phyloP scores from a whole-genome alignment of 352 stramenopile genomes.

The Globisporangium lucens region DNA sequence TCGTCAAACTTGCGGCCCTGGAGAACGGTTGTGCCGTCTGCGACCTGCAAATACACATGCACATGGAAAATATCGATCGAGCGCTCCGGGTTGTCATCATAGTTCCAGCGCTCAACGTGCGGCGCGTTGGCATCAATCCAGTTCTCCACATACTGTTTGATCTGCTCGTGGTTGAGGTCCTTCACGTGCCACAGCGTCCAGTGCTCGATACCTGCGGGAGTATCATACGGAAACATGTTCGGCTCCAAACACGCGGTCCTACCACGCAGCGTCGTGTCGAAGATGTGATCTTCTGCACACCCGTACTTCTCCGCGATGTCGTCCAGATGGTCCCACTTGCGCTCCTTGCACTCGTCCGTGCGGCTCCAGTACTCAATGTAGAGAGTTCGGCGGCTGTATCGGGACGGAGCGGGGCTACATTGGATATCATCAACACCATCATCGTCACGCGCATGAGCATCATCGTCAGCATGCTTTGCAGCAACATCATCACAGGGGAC shows the following conservation, averaged over 20 bases:
- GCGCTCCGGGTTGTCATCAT: slow-evolving; percentile 86
- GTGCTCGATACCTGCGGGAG: slow-evolving; percentile 84
- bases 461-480: slow-evolving; percentile 20
- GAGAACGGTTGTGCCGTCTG: slow-evolving; percentile 46
- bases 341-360: slow-evolving; percentile 85
- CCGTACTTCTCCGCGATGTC: slow-evolving; percentile 77
- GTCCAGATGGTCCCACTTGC: slow-evolving; percentile 87
- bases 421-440: slow-evolving; percentile 52
- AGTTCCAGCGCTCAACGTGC: slow-evolving; percentile 79
- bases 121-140: slow-evolving; percentile 86
- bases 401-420: slow-evolving; percentile 34
- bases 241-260: slow-evolving; percentile 80
- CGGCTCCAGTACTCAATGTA: slow-evolving; percentile 89
- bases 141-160: slow-evolving; percentile 87
- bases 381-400: slow-evolving; percentile 63
- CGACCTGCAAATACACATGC: slow-evolving; percentile 87
- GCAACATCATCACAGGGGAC: slow-evolving; percentile 9
- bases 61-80: slow-evolving; percentile 90
- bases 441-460: slow-evolving; percentile 25
- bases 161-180: slow-evolving; percentile 72
- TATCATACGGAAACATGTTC: slow-evolving; percentile 91
- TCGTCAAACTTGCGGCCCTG: slow-evolving; percentile 63
- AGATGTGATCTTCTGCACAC: slow-evolving; percentile 80
- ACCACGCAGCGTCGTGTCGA: slow-evolving; percentile 74
- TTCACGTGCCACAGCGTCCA: slow-evolving; percentile 85